Conservation (phyloP, 352 stramenopile species). For the Phytophthora tentaculata region DNA sequence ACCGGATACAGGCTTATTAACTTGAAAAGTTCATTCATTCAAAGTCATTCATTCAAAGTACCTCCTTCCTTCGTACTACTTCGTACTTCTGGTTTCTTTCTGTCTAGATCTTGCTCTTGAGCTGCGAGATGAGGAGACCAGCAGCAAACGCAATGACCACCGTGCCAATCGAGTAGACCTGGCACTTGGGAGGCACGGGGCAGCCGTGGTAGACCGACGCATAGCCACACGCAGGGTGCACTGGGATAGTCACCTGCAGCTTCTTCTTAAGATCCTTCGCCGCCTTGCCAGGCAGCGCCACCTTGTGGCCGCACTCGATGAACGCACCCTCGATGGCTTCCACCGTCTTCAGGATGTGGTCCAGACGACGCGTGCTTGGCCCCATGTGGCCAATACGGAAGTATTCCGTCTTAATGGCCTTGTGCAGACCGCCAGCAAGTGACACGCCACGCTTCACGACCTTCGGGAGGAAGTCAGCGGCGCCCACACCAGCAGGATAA, state of each 20-base stretch:
- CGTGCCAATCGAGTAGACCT: conserved; percentile 67
- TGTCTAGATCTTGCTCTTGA: conserved; percentile 67
- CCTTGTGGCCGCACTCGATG: conserved; percentile 71
- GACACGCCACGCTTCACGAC: conserved; percentile 75
- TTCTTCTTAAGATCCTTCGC: conserved; percentile 61
- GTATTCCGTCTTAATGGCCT: conserved; percentile 87
- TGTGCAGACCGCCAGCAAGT: conserved; percentile 75
- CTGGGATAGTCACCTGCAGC: conserved; percentile 54
- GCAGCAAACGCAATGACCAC: conserved; percentile 64
- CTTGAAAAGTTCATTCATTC: conserved; percentile 21
- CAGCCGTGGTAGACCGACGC: conserved; percentile 57
- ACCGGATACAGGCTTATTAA: too few species aligned
- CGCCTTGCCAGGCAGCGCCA: conserved; percentile 62
- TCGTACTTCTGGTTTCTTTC: too few species aligned
- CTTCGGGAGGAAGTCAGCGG: conserved; percentile 76
- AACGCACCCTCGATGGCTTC: conserved; percentile 75
- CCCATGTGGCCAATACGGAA: conserved; percentile 89
- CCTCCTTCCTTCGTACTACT: conserved; percentile 6
- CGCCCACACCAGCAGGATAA: conserved; percentile 69
- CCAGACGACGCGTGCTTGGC: conserved; percentile 72
- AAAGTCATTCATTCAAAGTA: conserved; percentile 12
- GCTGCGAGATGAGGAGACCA: conserved; percentile 57
- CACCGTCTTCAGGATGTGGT: conserved; percentile 80
- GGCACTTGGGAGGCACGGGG: conserved; percentile 72
- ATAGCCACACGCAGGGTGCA: conserved; percentile 57